Conservation (phyloP, 208 protist genomes). For the Sergeia podlipaevii region DNA sequence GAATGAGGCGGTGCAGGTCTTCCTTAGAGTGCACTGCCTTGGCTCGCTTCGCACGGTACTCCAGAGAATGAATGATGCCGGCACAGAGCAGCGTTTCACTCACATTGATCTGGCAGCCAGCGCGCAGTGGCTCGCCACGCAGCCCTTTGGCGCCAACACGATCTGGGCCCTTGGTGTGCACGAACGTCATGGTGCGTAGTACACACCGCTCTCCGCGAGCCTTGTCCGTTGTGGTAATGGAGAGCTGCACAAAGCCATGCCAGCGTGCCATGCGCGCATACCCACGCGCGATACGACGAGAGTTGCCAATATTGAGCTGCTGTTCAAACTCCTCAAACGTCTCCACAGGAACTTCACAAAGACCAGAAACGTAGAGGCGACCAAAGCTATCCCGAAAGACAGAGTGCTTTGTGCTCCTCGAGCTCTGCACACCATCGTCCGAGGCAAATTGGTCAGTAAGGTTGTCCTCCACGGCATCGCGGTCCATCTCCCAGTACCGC, state of each 20-base stretch:
- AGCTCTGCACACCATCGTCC: slow-evolving; percentile 14
- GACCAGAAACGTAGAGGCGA: slow-evolving; percentile 62
- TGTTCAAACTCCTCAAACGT: slow-evolving; percentile 66
- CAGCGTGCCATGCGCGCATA: slow-evolving; percentile 57
- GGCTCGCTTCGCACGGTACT: slow-evolving; percentile 61
- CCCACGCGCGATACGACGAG: slow-evolving; percentile 40
- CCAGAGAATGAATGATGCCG: slow-evolving; percentile 80
- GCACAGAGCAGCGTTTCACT: slow-evolving; percentile 76
- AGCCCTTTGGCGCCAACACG: slow-evolving; percentile 63
- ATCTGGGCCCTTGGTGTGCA: slow-evolving; percentile 86
- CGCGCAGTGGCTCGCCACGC: slow-evolving; percentile 36
- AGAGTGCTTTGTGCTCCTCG: slow-evolving; percentile 17
- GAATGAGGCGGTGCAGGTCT: slow-evolving; percentile 63
- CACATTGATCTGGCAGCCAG: slow-evolving; percentile 78
- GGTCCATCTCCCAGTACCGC: slow-evolving; percentile 88
- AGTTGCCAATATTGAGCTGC: slow-evolving; percentile 58
- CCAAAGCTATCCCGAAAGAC: slow-evolving; percentile 69
- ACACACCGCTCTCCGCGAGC: slow-evolving; percentile 44
- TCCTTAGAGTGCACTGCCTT: slow-evolving; percentile 30
- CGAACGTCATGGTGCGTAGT: slow-evolving; percentile 80
- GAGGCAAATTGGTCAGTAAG: slow-evolving; percentile 22
- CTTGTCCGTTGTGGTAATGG: slow-evolving; percentile 66
- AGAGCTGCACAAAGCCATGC: slow-evolving; percentile 87
- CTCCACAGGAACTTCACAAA: slow-evolving; percentile 52
- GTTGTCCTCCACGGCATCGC: slow-evolving; percentile 69